Percentiles rank a stretch among this genome's conserved stretches.
Conservation (phyloP, 108 stramenopile species). For the Nitzschia palea region DNA sequence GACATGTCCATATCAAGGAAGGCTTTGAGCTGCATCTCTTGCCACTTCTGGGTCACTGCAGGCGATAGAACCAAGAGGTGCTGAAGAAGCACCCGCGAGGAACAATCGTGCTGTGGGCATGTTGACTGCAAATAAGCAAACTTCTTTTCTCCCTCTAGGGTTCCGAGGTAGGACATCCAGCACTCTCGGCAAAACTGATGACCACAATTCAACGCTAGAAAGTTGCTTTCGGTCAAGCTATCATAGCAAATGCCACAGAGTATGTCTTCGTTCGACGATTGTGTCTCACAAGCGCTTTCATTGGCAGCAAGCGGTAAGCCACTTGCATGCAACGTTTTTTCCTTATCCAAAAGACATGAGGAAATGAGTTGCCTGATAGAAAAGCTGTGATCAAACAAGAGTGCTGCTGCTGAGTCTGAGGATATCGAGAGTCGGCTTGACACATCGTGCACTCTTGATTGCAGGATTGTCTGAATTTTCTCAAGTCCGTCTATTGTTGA, state of each 20-base stretch:
- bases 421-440: no score
- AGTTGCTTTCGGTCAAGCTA: neutral
- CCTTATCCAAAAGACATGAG: no score
- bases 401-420: no score
- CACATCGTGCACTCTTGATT: no score
- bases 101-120: slow-evolving; percentile 32
- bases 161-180: slow-evolving; percentile 20
- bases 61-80: slow-evolving; percentile 12
- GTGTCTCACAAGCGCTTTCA: no score
- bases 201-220: slow-evolving; percentile 22
- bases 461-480: no score
- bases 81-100: neutral
- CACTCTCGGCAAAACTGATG: slow-evolving; percentile 40
- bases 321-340: no score
- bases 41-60: neutral
- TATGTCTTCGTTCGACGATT: no score
- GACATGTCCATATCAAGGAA: slow-evolving; percentile 20
- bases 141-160: neutral
- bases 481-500: no score
- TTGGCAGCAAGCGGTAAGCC: no score
- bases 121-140: neutral
- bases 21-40: neutral
- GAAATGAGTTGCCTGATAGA: no score
- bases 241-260: slow-evolving; percentile 35
- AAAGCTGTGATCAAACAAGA: no score